Base-by-base conservation (phyloP, 2,329 filamentous ascomycete genomes). In the Penicillium digitatum region DNA sequence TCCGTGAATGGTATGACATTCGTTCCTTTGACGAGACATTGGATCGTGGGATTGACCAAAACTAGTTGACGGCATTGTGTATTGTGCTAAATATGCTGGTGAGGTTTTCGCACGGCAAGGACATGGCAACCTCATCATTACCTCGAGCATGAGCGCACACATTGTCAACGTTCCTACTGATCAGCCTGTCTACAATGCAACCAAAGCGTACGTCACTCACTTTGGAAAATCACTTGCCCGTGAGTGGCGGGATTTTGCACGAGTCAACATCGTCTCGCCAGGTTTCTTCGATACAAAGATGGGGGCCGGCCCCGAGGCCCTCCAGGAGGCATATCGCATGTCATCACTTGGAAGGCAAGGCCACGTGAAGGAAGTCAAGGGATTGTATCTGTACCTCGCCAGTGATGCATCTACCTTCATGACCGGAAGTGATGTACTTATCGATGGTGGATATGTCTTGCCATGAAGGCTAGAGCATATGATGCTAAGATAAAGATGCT, bases 261-360 rank as follows among this genome's bases (percentile, higher is more conserved):
- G 82, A 3, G 81, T 83, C 27, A 84, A 84, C 61, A 74, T 80
- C 42, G 78, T 84, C 11, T 79, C 76, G 0, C 79, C 79, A 0
- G 79, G 79, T 0, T 84, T 81, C 67, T 81, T 83, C 60, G 75
- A 82, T 51, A 83, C 81, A 0, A 80, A 80, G 61, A 81, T 83
- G 74, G 79, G 79, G 0, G 80, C 79, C 0, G 69, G 74, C 16
- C 72, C 74, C 0, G 40, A 54, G 2, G 72, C 73, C 2, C 58
- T 78, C 8, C 76, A 81, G 18, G 80, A 82, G 63, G 67, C 67
- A 2, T 70, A 69, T 35, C 66, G 68, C 0, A 82, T 83, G 80
- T 72, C 80, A 0, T 72, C 74, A 1, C 62, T 82, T 16, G 79
- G 70, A 22, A 57, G 71, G 11, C 68, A 72, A 56, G 71, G 71